A percentile compares a stretch with the other conserved stretches of the same genome.
These are phyloP conservation scores for Protomyces arabidopsidicola DNA, from an alignment of 1,139 yeast species.

Conservation along the genomic window DNA sequence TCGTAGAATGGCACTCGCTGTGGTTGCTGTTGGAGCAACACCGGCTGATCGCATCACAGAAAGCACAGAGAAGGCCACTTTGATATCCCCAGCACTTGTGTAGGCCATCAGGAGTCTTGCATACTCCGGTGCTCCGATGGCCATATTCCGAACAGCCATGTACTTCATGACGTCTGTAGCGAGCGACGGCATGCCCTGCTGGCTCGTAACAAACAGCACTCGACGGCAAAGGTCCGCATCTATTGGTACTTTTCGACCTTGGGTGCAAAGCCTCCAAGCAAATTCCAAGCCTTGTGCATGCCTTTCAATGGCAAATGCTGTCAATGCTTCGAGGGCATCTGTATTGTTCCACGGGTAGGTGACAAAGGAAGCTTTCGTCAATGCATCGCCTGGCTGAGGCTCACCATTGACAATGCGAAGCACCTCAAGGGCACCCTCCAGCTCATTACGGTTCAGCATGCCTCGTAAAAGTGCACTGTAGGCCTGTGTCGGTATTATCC, in stretches of 20 bases:
- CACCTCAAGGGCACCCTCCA: constrained; percentile 1
- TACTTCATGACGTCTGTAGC: constrained; percentile 20
- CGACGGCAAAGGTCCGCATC: background rate
- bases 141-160: constrained; percentile 1
- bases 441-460: background rate
- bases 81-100: constrained; percentile 23
- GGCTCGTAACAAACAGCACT: constrained; percentile 10
- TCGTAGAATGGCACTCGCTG: constrained; percentile 11
- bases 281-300: constrained; percentile 5
- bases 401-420: constrained; percentile 1
- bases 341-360: background rate
- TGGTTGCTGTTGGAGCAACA: constrained; percentile 6
- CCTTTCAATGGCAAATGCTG: constrained; percentile 1
- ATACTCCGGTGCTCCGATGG: background rate
- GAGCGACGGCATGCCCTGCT: constrained; percentile 14
- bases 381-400: background rate
- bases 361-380: background rate
- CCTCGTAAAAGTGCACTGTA: background rate
- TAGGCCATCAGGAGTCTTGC: constrained; percentile 17
- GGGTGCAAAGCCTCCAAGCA: constrained; percentile 1
- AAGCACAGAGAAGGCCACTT: constrained; percentile 20
- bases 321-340: constrained; percentile 3
- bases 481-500: background rate
- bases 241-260: background rate
- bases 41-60: constrained; percentile 14